phyloP scores from a whole-genome alignment of 257 asterid genomes.

The Dorcoceras hygrometricum region DNA sequence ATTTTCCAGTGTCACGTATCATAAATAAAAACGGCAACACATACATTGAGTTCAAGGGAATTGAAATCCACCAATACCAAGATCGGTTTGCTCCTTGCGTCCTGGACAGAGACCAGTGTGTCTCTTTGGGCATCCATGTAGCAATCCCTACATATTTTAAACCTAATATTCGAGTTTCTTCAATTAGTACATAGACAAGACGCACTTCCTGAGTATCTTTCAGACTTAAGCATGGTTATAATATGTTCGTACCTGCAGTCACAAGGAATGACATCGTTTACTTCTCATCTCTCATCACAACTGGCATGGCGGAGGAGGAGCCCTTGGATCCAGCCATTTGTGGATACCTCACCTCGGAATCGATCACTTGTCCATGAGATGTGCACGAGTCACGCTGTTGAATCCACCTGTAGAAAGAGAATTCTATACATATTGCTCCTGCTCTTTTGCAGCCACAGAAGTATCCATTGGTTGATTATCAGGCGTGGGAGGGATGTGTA shows the following conservation, averaged over 20 bases:
- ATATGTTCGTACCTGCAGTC: conserved; percentile 59
- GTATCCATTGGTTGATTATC: conserved; percentile 82
- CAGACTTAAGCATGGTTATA: too few species aligned
- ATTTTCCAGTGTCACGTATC: too few species aligned
- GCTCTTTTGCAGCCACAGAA: conserved; percentile 71
- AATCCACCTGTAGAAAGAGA: conserved; percentile 84
- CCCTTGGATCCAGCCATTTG: conserved; percentile 92
- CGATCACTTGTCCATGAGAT: conserved; percentile 93
- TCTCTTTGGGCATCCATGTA: conserved; percentile 84
- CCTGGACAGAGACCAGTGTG: conserved; percentile 71
- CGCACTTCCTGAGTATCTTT: too few species aligned
- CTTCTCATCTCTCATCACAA: conserved; percentile 74
- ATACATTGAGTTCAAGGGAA: conserved; percentile 33
- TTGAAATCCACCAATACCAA: conserved; percentile 25
- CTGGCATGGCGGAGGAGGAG: conserved; percentile 70
- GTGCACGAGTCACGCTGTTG: conserved; percentile 85
- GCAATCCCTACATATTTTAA: conserved; percentile 85
- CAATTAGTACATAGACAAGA: too few species aligned
- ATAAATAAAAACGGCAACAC: too few species aligned
- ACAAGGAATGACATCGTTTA: conserved; percentile 67
- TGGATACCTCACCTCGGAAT: conserved; percentile 72
- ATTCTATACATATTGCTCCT: conserved; percentile 83
- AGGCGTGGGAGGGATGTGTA: conserved; percentile 86
- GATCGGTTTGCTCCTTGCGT: conserved; percentile 49
- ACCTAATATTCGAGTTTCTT: conserved; percentile 33